These are phyloP conservation scores for Suillus paluster DNA, from an alignment of 768 basidiomycete species.

Conservation along the genomic window DNA sequence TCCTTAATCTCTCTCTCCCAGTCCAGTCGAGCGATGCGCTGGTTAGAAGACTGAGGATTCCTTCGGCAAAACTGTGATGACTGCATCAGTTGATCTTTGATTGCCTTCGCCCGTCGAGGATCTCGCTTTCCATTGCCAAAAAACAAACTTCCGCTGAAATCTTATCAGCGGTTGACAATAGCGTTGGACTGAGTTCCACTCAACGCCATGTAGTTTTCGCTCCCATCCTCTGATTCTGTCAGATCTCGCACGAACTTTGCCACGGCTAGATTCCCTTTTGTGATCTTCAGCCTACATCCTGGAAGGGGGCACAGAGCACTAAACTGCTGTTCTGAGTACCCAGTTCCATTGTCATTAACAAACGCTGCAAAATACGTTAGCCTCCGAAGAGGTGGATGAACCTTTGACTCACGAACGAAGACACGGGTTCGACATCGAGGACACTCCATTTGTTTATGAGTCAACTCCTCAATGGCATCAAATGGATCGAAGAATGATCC, in stretches of 20 bases:
- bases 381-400: neutral
- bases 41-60: constrained; percentile 7
- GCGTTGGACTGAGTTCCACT: constrained; percentile 19
- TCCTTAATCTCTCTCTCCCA: constrained; percentile 29
- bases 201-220: constrained; percentile 39
- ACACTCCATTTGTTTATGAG: constrained; percentile 35
- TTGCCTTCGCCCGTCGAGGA: constrained; percentile 25
- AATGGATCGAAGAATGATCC: constrained; percentile 39
- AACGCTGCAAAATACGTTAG: constrained; percentile 37
- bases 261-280: constrained; percentile 44
- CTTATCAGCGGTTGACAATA: neutral
- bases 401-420: constrained; percentile 36
- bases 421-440: constrained; percentile 38
- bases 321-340: constrained; percentile 53
- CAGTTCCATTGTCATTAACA: constrained; percentile 43
- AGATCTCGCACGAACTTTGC: constrained; percentile 49
- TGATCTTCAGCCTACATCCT: constrained; percentile 45
- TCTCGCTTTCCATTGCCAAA: constrained; percentile 32
- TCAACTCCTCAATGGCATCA: constrained; percentile 32
- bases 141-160: constrained; percentile 40
- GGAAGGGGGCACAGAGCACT: constrained; percentile 39
- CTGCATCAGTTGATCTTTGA: constrained; percentile 32
- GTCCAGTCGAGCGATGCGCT: constrained; percentile 32
- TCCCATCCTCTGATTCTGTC: constrained; percentile 22
- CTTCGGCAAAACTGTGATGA: constrained; percentile 24